Evolutionary conservation across 169 alveolate genomes (phyloP).

Genomic region (Cryptosporidium ubiquitum): DNA sequence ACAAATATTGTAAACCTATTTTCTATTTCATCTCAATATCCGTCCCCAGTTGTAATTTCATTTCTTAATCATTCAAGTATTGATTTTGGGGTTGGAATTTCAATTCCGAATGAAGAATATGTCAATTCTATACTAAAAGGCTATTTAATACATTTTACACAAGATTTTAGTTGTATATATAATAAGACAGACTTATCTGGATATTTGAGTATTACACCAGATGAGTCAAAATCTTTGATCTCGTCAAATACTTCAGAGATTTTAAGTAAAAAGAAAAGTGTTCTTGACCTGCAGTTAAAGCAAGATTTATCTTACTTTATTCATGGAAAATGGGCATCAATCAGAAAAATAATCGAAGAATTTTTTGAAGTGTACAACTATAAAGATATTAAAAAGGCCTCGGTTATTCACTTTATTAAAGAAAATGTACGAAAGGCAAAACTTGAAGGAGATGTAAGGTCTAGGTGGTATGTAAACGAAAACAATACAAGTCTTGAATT

Average conservation of each 20-base stretch:
- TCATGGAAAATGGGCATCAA: slow-evolving; percentile 49
- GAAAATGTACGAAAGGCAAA: slow-evolving; percentile 29
- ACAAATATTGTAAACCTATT: background rate
- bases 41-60: slow-evolving; percentile 43
- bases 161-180: slow-evolving; percentile 32
- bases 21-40: slow-evolving; percentile 22
- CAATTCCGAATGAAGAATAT: slow-evolving; percentile 22
- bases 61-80: slow-evolving; percentile 36
- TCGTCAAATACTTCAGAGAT: background rate
- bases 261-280: background rate
- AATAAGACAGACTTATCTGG: background rate
- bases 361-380: slow-evolving; percentile 20
- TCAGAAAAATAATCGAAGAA: slow-evolving; percentile 18
- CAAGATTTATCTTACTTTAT: slow-evolving; percentile 32
- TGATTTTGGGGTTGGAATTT: slow-evolving; percentile 64
- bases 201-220: background rate
- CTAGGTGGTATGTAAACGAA: slow-evolving; percentile 48
- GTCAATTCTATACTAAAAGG: slow-evolving; percentile 4
- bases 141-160: slow-evolving; percentile 19
- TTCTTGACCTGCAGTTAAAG: slow-evolving; percentile 9
- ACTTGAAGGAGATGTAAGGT: slow-evolving; percentile 21
- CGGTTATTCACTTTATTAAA: slow-evolving; percentile 36
- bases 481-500: background rate
- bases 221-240: background rate
- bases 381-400: slow-evolving; percentile 14